Conservation (phyloP, 441 rosid genomes). For the Jatropha podagrica region DNA sequence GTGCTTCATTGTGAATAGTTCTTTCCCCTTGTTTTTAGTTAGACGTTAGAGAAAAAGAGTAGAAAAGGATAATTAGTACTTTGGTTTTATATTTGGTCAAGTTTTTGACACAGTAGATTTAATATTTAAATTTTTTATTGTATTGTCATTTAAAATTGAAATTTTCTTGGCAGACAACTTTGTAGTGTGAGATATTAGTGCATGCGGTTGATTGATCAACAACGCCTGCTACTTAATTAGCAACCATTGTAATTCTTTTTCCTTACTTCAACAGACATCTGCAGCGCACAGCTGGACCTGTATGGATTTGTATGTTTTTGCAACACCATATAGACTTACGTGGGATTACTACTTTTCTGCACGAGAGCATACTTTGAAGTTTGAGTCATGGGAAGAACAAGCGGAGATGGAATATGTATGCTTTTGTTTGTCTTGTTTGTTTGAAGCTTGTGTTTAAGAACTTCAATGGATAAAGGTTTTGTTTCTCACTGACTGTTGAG, state of each 20-base stretch:
- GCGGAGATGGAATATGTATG: conserved; percentile 90
- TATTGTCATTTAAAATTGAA: not conserved
- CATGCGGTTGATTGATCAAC: not conserved
- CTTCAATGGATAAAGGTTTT: conserved; percentile 7
- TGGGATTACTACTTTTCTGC: conserved; percentile 96
- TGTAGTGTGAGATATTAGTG: not conserved
- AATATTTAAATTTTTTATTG: not conserved
- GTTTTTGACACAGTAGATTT: not conserved
- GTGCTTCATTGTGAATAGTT: not conserved
- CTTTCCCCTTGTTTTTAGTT: not conserved
- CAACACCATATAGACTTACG: conserved; percentile 89
- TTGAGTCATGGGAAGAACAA: conserved; percentile 85
- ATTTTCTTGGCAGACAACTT: not conserved
- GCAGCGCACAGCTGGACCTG: conserved; percentile 92
- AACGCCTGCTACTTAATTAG: not conserved
- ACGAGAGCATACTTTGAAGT: conserved; percentile 69
- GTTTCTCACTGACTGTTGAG: conserved; percentile 19
- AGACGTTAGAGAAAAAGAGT: not conserved
- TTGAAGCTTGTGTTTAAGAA: conserved; percentile 5
- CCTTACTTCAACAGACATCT: conserved; percentile 52
- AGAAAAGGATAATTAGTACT: not conserved
- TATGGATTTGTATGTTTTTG: conserved; percentile 95
- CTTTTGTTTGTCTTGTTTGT: not conserved
- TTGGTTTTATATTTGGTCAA: not conserved
- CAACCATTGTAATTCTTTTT: not conserved